Conservation (phyloP, 140 eudicot species). For the Senecio squalidus region DNA sequence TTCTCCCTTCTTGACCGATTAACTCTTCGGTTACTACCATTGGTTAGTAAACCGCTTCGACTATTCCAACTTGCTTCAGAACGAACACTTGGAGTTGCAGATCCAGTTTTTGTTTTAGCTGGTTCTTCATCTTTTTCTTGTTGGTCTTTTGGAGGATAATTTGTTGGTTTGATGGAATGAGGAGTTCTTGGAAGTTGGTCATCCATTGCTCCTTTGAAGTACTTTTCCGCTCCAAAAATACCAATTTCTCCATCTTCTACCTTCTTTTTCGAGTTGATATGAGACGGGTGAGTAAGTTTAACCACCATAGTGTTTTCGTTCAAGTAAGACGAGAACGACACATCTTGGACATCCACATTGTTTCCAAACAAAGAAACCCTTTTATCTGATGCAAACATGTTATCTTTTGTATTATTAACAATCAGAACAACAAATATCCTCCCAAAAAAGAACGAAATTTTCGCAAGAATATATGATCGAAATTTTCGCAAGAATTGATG, state of each 20-base stretch:
- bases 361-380: slow-evolving; percentile 32
- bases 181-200: slow-evolving; percentile 29
- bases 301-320: slow-evolving; percentile 27
- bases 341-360: slow-evolving; percentile 30
- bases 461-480: slow-evolving; percentile 6
- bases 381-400: slow-evolving; percentile 28
- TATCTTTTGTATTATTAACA: background rate
- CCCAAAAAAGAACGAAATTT: slow-evolving; percentile 7
- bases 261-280: slow-evolving; percentile 28
- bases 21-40: slow-evolving; percentile 15
- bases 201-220: slow-evolving; percentile 67
- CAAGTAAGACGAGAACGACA: slow-evolving; percentile 55
- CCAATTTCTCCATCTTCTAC: slow-evolving; percentile 70
- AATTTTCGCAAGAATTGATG: slow-evolving; percentile 10
- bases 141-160: slow-evolving; percentile 11
- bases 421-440: slow-evolving; percentile 5
- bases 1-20: slow-evolving; percentile 27
- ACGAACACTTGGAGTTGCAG: slow-evolving; percentile 56
- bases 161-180: slow-evolving; percentile 13
- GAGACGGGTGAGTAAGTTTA: slow-evolving; percentile 28
- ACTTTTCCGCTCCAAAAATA: slow-evolving; percentile 78
- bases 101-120: slow-evolving; percentile 26
- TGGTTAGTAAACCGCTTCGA: slow-evolving; percentile 46
- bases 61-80: slow-evolving; percentile 81
- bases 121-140: slow-evolving; percentile 22